Conservation (phyloP, 1,284 basidiomycete species). For the Ceratobasidium sp. region DNA sequence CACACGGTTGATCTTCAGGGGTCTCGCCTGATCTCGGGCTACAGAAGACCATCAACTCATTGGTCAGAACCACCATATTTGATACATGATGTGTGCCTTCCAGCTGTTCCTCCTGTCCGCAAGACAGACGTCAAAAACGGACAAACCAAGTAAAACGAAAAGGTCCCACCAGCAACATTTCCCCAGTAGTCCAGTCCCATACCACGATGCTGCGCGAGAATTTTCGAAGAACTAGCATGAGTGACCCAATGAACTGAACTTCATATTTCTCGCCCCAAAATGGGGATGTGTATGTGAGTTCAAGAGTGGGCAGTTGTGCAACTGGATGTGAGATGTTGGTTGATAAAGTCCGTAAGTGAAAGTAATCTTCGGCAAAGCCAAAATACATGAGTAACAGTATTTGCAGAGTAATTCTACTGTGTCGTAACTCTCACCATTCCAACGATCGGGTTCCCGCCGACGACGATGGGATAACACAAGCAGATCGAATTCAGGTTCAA, state of each 20-base stretch:
- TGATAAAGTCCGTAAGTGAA: conserved; percentile 21
- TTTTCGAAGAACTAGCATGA: background rate
- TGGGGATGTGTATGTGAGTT: background rate
- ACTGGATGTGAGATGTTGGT: background rate
- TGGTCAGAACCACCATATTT: no score
- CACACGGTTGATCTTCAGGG: no score
- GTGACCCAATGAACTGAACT: background rate
- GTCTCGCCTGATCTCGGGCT: no score
- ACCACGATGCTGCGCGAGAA: background rate
- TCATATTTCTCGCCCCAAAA: background rate
- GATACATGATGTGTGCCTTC: no score
- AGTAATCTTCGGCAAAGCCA: background rate
- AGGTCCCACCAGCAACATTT: background rate
- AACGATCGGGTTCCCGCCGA: no score
- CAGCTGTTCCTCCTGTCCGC: no score
- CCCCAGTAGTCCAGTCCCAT: conserved; percentile 4
- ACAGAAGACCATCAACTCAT: no score
- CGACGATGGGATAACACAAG: background rate
- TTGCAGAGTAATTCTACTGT: background rate
- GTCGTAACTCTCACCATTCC: no score
- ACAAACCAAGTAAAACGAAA: no score
- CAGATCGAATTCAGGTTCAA: background rate
- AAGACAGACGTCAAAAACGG: no score
- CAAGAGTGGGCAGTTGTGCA: no score
- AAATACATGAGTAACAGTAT: background rate